Evolutionary conservation across 1,139 yeast species (phyloP).

Genomic region (Geotrichum histeridarum): DNA sequence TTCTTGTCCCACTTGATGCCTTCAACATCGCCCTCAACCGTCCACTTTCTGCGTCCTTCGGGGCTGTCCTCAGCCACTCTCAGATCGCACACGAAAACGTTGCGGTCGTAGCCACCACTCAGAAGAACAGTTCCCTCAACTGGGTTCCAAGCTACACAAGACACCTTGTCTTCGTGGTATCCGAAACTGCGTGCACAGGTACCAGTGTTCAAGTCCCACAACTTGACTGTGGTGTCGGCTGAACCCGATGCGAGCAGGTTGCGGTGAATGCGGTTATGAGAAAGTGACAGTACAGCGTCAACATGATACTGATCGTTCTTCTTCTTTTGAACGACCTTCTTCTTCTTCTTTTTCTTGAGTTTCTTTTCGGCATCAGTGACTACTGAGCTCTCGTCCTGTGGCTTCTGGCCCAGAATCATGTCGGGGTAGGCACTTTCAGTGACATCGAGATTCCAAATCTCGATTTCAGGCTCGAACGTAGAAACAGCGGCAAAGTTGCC

Average conservation of each 20-base stretch:
- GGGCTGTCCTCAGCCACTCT: conserved; percentile 53
- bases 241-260: conserved; percentile 89
- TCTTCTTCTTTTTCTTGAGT: conserved; percentile 46
- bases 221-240: conserved; percentile 88
- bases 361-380: conserved; percentile 33
- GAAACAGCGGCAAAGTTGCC: conserved; percentile 96
- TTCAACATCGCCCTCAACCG: conserved; percentile 77
- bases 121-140: conserved; percentile 70
- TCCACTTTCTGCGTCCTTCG: conserved; percentile 59
- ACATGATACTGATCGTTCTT: conserved; percentile 80
- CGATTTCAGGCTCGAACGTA: conserved; percentile 95
- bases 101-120: conserved; percentile 90
- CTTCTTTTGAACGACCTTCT: conserved; percentile 45
- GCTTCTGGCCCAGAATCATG: conserved; percentile 78
- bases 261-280: conserved; percentile 78
- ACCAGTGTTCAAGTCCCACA: conserved; percentile 84
- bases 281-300: conserved; percentile 84
- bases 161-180: conserved; percentile 73
- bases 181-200: conserved; percentile 52
- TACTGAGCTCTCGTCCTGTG: conserved; percentile 45
- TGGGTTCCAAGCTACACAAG: conserved; percentile 82
- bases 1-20: conserved; percentile 61
- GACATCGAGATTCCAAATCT: conserved; percentile 91
- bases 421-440: conserved; percentile 95
- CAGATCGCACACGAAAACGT: conserved; percentile 76